A percentile compares a stretch with the other conserved stretches of the same genome.
Evolutionary conservation across 2,329 filamentous ascomycete species (phyloP).

Genomic region (Botrytis aclada): DNA sequence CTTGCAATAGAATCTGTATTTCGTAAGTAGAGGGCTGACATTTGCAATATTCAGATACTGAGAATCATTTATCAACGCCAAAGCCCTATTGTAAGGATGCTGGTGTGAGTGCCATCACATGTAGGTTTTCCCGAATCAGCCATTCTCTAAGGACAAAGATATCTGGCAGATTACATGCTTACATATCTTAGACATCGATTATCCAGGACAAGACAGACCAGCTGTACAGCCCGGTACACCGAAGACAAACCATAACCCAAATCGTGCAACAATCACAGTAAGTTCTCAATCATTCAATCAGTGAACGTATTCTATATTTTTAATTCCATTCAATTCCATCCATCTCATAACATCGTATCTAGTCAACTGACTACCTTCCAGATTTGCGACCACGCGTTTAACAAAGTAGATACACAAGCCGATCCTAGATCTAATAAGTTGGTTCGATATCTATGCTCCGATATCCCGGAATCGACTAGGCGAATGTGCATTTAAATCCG

Average conservation of each 20-base stretch:
- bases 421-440: neutral
- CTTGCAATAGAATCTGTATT: neutral
- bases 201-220: neutral
- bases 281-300: neutral
- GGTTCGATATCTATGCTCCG: neutral
- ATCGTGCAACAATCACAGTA: neutral
- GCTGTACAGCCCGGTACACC: neutral
- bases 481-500: neutral
- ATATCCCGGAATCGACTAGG: neutral
- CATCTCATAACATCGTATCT: neutral
- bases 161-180: neutral
- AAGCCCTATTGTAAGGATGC: neutral
- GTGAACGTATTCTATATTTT: rapidly evolving
- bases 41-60: neutral
- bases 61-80: neutral
- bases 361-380: neutral
- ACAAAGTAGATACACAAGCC: neutral
- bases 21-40: neutral
- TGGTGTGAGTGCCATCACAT: neutral
- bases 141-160: neutral
- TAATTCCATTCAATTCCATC: neutral
- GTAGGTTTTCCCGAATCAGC: neutral
- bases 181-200: neutral
- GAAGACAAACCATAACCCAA: neutral
- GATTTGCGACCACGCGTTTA: neutral